These are phyloP conservation scores for Crithidia fasciculata DNA, from an alignment of 208 protist species.

Conservation along the genomic window DNA sequence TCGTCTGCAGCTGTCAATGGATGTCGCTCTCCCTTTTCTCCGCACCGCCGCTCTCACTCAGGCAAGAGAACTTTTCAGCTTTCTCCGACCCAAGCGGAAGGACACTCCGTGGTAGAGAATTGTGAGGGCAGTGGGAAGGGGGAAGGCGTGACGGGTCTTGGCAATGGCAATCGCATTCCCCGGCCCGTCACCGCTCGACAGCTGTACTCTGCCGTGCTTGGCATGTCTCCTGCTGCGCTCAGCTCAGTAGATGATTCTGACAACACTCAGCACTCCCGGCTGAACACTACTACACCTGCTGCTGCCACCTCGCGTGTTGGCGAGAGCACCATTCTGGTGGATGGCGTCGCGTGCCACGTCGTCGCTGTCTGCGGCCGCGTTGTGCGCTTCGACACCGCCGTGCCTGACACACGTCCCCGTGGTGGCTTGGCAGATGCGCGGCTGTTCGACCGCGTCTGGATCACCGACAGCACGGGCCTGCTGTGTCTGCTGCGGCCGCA, in stretches of 20 bases:
- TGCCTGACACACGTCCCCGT: too few relatives aligned
- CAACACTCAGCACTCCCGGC: too few relatives aligned
- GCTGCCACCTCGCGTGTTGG: slow-evolving; percentile 31
- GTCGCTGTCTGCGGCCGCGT: slow-evolving; percentile 60
- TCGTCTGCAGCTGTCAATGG: too few relatives aligned
- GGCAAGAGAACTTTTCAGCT: too few relatives aligned
- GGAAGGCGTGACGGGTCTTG: background rate
- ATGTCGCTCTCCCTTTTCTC: too few relatives aligned
- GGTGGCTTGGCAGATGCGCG: background rate
- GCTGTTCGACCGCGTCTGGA: slow-evolving; percentile 23
- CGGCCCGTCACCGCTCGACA: slow-evolving; percentile 35
- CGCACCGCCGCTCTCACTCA: too few relatives aligned
- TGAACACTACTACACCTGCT: background rate
- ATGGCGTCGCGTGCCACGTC: slow-evolving; percentile 41
- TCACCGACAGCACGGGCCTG: slow-evolving; percentile 26
- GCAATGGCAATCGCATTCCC: slow-evolving; percentile 11
- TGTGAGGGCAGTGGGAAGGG: background rate
- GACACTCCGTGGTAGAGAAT: too few relatives aligned
- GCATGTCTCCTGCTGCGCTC: background rate
- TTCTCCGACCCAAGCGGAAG: too few relatives aligned
- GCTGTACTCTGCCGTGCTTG: slow-evolving; percentile 22
- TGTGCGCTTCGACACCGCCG: slow-evolving; percentile 34
- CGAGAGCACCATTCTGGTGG: slow-evolving; percentile 46
- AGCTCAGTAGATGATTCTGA: too few relatives aligned
- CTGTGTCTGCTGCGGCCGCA: slow-evolving; percentile 19